Evolutionary conservation across 1,139 yeast species (phyloP).

Genomic region (Torulaspora pretoriensis): DNA sequence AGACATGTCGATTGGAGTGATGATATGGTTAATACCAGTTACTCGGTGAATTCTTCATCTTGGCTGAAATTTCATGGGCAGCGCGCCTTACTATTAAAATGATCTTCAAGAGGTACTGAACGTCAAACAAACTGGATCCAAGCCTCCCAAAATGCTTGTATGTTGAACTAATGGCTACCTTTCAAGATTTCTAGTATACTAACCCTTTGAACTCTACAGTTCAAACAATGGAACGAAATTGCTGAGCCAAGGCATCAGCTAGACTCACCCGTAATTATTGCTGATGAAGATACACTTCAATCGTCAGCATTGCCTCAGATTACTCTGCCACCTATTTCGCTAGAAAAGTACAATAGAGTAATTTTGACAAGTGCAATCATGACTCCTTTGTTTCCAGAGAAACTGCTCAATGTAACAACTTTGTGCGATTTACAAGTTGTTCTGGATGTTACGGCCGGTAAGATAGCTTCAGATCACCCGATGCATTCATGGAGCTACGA

Average conservation of each 20-base stretch:
- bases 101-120: neutral
- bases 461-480: neutral
- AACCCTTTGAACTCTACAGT: slow-evolving; percentile 19
- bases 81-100: slow-evolving; percentile 1
- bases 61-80: slow-evolving; percentile 1
- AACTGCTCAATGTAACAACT: slow-evolving; percentile 9
- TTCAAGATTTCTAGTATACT: slow-evolving; percentile 7
- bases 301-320: slow-evolving; percentile 26
- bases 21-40: neutral
- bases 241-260: slow-evolving; percentile 35
- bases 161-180: neutral
- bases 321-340: slow-evolving; percentile 15
- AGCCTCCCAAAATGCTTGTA: slow-evolving; percentile 10
- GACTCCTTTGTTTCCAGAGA: slow-evolving; percentile 28
- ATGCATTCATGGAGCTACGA: slow-evolving; percentile 27
- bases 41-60: neutral
- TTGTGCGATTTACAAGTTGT: slow-evolving; percentile 21
- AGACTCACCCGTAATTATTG: slow-evolving; percentile 24
- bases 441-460: slow-evolving; percentile 8
- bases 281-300: slow-evolving; percentile 29
- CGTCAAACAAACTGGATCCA: neutral
- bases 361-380: slow-evolving; percentile 27
- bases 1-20: slow-evolving; percentile 16
- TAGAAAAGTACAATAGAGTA: slow-evolving; percentile 16
- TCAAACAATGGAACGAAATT: slow-evolving; percentile 37